Evolutionary conservation across 768 basidiomycete genomes (phyloP), one percentile per base, ranked within the genome.

Genomic region (Lactifluus volemus): DNA sequence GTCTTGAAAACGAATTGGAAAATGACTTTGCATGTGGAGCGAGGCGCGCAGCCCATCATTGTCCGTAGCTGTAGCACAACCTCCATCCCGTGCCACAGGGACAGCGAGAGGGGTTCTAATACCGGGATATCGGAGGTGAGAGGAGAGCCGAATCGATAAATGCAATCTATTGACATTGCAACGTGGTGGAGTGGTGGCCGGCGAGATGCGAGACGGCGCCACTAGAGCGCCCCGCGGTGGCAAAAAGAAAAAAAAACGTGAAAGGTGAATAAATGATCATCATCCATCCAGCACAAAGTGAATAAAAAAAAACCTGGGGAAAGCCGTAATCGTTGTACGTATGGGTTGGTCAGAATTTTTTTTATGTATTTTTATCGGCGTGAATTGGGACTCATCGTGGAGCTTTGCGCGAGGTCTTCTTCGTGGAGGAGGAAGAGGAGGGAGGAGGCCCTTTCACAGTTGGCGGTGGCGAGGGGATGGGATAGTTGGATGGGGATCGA

Each of bases 131-230:
- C 55, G 42, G 44, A 45, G 19, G 25, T 25, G 25, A 25, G 25
- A 25, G 25, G 25, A 25, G 25, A 25, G 25, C 25, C 25, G 25
- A 53, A 56, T 51, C 49, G 32, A 45, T 57, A 44, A 41, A 30
- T 32, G 4, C 11, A n/a, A n/a, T n/a, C 25, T 7, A 19, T 47
- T 19, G 36, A 50, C 45, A 17, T 6, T 36, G 38, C 51, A 62
- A 58, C 56, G 61, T 62, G 61, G 21, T 62, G 56, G 51, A 62
- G 47, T 58, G 61, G 61, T 58, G 56, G 51, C 42, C 39, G 47
- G 49, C 7, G 48, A 10, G 47, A 30, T 49, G n/a, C 42, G 34
- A 36, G 39, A 12, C 12, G 39, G 14, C 47, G 56, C 56, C 56
- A 50, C 48, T 14, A 32, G 25, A 25, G 12, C 25, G 36, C 54